Percentiles rank a stretch among this genome's conserved stretches.
phyloP scores from a whole-genome alignment of 495 filamentous ascomycete species.

The Aspergillus olivimuriae region DNA sequence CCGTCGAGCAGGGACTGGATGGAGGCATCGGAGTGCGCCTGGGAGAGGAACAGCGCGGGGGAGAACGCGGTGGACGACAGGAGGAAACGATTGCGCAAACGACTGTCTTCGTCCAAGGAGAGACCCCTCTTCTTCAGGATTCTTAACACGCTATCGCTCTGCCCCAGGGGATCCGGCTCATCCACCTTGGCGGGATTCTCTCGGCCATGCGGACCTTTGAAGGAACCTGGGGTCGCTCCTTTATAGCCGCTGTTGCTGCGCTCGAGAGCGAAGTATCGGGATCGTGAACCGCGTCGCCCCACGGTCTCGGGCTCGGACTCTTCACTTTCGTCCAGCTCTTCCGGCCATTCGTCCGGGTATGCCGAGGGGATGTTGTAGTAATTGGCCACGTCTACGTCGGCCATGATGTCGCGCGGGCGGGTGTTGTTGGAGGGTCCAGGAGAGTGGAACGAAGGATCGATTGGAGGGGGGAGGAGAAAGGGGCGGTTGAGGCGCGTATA shows the following conservation, averaged over 20 bases:
- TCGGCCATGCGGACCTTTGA: slow-evolving; percentile 58
- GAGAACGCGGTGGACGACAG: slow-evolving; percentile 94
- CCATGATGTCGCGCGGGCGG: slow-evolving; percentile 28
- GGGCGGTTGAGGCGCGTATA: slow-evolving; percentile 25
- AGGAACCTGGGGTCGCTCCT: slow-evolving; percentile 60
- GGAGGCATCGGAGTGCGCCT: slow-evolving; percentile 78
- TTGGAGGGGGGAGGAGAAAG: slow-evolving; percentile 3
- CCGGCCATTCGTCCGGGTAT: slow-evolving; percentile 81
- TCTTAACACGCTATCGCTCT: slow-evolving; percentile 74
- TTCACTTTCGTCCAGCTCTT: slow-evolving; percentile 69
- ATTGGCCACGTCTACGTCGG: slow-evolving; percentile 71
- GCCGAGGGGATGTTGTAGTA: slow-evolving; percentile 81
- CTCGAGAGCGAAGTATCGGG: slow-evolving; percentile 78
- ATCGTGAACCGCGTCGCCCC: slow-evolving; percentile 48
- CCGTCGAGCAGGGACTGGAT: slow-evolving; percentile 73
- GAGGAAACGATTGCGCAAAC: slow-evolving; percentile 82
- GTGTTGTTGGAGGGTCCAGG: slow-evolving; percentile 2
- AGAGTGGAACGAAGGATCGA: neutral
- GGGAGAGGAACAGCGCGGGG: slow-evolving; percentile 81
- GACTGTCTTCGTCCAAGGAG: slow-evolving; percentile 76
- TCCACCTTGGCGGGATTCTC: slow-evolving; percentile 79
- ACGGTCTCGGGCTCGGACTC: slow-evolving; percentile 56
- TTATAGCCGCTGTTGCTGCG: slow-evolving; percentile 59
- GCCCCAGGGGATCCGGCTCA: slow-evolving; percentile 84
- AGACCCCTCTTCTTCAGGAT: slow-evolving; percentile 68